A percentile compares a stretch with the other conserved stretches of the same genome.
phyloP scores from a whole-genome alignment of 1,139 yeast genomes.

The Yamadazyma triangularis region DNA sequence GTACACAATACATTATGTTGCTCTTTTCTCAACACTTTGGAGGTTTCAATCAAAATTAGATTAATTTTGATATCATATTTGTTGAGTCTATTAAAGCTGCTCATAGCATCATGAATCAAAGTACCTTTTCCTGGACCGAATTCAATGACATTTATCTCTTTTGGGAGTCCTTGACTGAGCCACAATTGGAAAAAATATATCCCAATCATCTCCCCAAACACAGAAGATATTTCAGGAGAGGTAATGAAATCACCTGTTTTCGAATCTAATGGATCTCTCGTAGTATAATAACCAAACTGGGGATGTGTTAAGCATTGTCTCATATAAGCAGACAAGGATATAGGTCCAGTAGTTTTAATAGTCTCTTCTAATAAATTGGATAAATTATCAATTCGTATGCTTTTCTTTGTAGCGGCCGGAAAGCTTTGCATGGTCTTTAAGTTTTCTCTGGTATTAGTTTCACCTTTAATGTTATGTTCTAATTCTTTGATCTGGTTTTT shows the following conservation, averaged over 20 bases:
- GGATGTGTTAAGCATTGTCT: constrained; percentile 81
- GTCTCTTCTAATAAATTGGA: constrained; percentile 45
- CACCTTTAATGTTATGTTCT: constrained; percentile 39
- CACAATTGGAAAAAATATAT: constrained; percentile 65
- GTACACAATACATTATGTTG: constrained; percentile 55
- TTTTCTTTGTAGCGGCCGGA: constrained; percentile 21
- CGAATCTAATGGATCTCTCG: constrained; percentile 66
- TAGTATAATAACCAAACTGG: constrained; percentile 72
- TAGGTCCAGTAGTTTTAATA: constrained; percentile 71
- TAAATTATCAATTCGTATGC: constrained; percentile 22
- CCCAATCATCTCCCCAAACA: constrained; percentile 85
- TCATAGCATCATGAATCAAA: constrained; percentile 61
- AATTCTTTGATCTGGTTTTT: constrained; percentile 29
- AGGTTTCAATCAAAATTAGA: constrained; percentile 67
- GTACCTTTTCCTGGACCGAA: constrained; percentile 90
- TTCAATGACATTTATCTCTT: constrained; percentile 57
- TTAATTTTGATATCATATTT: constrained; percentile 25
- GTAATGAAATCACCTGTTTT: constrained; percentile 73
- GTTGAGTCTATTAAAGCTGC: constrained; percentile 40
- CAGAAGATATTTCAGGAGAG: constrained; percentile 82
- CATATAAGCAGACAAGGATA: constrained; percentile 72
- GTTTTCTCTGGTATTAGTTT: constrained; percentile 31
- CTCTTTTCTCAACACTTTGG: constrained; percentile 55
- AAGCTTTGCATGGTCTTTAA: constrained; percentile 34
- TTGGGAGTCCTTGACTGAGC: constrained; percentile 53